Evolutionary conservation across 129 eudicot genomes (phyloP), one percentile per base, ranked within the genome.

Genomic region (Lactuca saligna): DNA sequence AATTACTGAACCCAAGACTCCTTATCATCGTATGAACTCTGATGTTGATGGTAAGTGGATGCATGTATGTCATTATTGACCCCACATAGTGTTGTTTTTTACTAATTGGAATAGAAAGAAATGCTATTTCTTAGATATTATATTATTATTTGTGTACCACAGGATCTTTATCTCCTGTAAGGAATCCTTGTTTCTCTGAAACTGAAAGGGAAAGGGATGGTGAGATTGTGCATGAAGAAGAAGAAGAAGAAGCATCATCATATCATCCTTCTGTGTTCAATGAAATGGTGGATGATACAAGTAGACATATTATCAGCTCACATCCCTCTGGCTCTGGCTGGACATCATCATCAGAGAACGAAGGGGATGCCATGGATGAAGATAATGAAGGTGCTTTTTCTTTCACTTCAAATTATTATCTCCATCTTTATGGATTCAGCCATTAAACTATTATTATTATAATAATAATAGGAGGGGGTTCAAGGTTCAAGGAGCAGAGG

Each of bases 1-100:
- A 81, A 93, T 89, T 33, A 93, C 99, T 0, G 99, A 93, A 74
- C 99, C 99, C 33, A 93, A 93, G 93, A 93, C 99, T 63, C 99
- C 99, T 42, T 93, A 87, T 76, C 97, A 93, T 73, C 88, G 70
- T 59, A 89, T 85, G 97, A 62, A 9, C 51, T 2, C 89, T 46
- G 97, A 89, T 54, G 91, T 72, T 64, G 99, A 83, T 71, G 96
- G 95, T 88, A 69, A 76, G 71, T 61, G 41, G 32, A 59, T 59
- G 55, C 35, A 49, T 60, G 1, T 3, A 46, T 46, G n/a, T 11
- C 12, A 3, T 1, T 3, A 4, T 35, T 35, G 38, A 25, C 29
- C 29, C 29, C 29, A 25, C 4, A 4, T 3, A 7, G 1, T 39
- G 4, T 5, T 39, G 7, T 25, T 1, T 25, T 25, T 25, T 25